Conservation (phyloP, 345 rosid genomes). For the Anacardium occidentale region DNA sequence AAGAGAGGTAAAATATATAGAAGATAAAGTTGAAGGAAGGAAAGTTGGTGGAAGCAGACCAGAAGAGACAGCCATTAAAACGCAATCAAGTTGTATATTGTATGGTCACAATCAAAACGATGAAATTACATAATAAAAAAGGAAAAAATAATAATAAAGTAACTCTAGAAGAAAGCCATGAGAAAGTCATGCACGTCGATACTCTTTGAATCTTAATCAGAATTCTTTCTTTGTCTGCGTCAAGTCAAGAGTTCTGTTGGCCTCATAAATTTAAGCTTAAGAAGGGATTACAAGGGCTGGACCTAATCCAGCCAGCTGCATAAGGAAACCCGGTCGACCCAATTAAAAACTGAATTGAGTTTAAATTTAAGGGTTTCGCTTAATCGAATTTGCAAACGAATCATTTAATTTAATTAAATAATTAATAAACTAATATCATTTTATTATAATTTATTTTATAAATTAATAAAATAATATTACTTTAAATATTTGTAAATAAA, state of each 20-base stretch:
- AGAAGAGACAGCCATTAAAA: not conserved
- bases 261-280: not conserved
- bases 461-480: no score
- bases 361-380: no score
- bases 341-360: no score
- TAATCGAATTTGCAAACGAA: no score
- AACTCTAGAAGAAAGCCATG: not conserved
- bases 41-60: constrained; percentile 37
- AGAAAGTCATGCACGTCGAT: constrained; percentile 4
- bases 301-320: no score
- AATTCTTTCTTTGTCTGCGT: not conserved
- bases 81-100: not conserved
- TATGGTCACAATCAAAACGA: not conserved
- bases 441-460: not conserved
- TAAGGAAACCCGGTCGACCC: no score
- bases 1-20: constrained; percentile 6
- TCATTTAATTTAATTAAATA: no score
- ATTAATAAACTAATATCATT: no score
- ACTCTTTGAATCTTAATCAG: not conserved
- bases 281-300: not conserved
- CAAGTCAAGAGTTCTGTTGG: constrained; percentile 15
- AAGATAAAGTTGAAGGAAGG: constrained; percentile 10
- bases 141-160: not conserved
- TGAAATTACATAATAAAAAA: not conserved
- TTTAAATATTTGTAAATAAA: no score